Evolutionary conservation across 306 rosid genomes (phyloP).

Genomic region (Rosa persica): DNA sequence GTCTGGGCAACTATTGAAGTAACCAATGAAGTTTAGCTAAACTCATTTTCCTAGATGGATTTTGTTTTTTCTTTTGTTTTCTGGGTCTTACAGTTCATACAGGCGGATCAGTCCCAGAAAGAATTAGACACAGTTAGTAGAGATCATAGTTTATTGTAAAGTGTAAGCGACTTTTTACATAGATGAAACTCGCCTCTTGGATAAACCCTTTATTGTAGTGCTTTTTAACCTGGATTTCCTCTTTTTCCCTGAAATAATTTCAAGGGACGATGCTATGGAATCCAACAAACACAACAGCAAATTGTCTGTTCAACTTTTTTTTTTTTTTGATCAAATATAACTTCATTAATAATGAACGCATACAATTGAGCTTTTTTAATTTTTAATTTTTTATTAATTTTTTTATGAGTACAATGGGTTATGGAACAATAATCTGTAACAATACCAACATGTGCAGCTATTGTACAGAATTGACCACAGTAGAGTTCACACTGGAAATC

Average conservation of each 20-base stretch:
- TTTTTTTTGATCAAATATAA: too few species aligned
- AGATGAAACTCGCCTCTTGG: constrained; percentile 4
- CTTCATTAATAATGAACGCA: too few species aligned
- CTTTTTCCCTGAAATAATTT: not conserved
- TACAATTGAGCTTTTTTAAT: too few species aligned
- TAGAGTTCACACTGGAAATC: too few species aligned
- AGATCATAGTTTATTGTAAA: constrained; percentile 14
- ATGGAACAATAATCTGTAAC: too few species aligned
- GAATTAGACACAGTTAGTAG: constrained; percentile 11
- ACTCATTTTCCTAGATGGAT: not conserved
- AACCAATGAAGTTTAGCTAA: not conserved
- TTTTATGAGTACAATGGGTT: too few species aligned
- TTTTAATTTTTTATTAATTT: too few species aligned
- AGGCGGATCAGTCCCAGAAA: not conserved
- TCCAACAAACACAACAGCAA: too few species aligned
- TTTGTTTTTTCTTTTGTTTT: constrained; percentile 5
- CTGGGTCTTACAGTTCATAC: not conserved
- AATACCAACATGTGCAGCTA: too few species aligned
- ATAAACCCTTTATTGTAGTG: not conserved
- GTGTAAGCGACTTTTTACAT: not conserved
- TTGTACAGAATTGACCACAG: too few species aligned
- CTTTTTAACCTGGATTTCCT: not conserved
- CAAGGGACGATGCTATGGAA: too few species aligned
- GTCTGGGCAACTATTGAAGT: not conserved
- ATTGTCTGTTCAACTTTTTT: too few species aligned